Evolutionary conservation across 2,329 filamentous ascomycete species (phyloP).

Genomic region (Sphaerulina populicola): DNA sequence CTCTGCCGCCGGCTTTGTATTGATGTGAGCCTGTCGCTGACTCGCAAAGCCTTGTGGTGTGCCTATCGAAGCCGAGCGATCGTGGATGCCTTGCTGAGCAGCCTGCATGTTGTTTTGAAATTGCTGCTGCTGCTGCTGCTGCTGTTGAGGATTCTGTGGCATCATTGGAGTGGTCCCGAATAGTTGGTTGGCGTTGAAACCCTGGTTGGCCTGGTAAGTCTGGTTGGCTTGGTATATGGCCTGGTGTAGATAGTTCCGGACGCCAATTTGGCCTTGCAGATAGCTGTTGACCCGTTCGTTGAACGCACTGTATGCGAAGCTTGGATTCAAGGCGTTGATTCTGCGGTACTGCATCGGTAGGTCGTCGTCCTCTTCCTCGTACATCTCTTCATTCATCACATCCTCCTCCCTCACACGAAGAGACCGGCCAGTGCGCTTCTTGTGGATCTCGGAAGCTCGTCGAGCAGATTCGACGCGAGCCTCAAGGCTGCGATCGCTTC

Average conservation of each 20-base stretch:
- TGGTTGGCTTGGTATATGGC: conserved; percentile 39
- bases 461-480: conserved; percentile 79
- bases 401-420: conserved; percentile 78
- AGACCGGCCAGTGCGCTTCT: conserved; percentile 72
- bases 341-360: conserved; percentile 58
- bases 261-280: conserved; percentile 50
- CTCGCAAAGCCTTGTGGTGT: conserved; percentile 32
- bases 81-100: conserved; percentile 32
- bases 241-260: conserved; percentile 44
- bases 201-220: conserved; percentile 34
- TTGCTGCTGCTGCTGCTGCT: conserved; percentile 20
- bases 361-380: conserved; percentile 87
- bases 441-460: conserved; percentile 84
- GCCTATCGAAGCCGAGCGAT: conserved; percentile 41
- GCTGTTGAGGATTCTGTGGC: conserved; percentile 15
- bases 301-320: conserved; percentile 35
- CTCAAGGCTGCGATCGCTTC: conserved; percentile 79
- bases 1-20: conserved; percentile 12
- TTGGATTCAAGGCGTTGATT: conserved; percentile 52
- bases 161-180: conserved; percentile 11
- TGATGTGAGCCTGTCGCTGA: conserved; percentile 26
- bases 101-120: conserved; percentile 25
- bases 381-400: conserved; percentile 88
- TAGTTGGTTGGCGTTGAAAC: conserved; percentile 31
- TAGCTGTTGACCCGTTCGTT: conserved; percentile 55